These are phyloP conservation scores for Endoconidiophora polonica DNA, from an alignment of 2,329 filamentous ascomycete genomes.

Conservation along the genomic window DNA sequence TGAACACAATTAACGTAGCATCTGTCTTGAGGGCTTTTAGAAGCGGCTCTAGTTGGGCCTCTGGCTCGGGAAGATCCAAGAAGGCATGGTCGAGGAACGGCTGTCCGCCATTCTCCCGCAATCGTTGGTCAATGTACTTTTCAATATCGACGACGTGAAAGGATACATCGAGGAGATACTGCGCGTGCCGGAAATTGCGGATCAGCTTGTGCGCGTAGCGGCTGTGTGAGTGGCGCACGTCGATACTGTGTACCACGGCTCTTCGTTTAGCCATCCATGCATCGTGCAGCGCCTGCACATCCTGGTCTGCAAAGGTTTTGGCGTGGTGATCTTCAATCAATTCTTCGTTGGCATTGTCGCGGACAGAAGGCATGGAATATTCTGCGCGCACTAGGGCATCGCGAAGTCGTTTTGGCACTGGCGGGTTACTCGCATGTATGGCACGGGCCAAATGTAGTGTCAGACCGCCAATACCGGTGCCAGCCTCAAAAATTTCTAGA, in stretches of 20 bases:
- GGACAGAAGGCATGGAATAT: conserved; percentile 2
- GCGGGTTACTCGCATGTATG: conserved; percentile 54
- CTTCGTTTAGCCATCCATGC: conserved; percentile 34
- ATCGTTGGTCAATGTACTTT: conserved; percentile 37
- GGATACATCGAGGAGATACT: conserved; percentile 54
- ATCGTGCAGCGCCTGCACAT: conserved; percentile 23
- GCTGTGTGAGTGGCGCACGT: conserved; percentile 45
- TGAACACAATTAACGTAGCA: conserved; percentile 53
- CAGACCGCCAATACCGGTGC: conserved; percentile 68
- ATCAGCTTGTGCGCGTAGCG: conserved; percentile 48
- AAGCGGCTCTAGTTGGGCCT: conserved; percentile 30
- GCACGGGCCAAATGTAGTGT: conserved; percentile 61
- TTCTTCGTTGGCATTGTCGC: conserved; percentile 10
- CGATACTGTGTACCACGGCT: conserved; percentile 61
- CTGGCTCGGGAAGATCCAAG: conserved; percentile 53
- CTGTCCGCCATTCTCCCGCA: conserved; percentile 24
- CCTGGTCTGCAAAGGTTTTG: conserved; percentile 15
- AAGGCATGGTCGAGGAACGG: conserved; percentile 53
- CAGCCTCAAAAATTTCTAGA: conserved; percentile 66
- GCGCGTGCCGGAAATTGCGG: conserved; percentile 47
- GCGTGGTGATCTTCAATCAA: conserved; percentile 14
- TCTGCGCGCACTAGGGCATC: conserved; percentile 9
- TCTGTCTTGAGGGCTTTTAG: conserved; percentile 43
- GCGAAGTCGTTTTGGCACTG: conserved; percentile 27
- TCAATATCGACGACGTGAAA: conserved; percentile 55